Conservation (phyloP, 2,329 filamentous ascomycete genomes). For the Monosporascus sp. region DNA sequence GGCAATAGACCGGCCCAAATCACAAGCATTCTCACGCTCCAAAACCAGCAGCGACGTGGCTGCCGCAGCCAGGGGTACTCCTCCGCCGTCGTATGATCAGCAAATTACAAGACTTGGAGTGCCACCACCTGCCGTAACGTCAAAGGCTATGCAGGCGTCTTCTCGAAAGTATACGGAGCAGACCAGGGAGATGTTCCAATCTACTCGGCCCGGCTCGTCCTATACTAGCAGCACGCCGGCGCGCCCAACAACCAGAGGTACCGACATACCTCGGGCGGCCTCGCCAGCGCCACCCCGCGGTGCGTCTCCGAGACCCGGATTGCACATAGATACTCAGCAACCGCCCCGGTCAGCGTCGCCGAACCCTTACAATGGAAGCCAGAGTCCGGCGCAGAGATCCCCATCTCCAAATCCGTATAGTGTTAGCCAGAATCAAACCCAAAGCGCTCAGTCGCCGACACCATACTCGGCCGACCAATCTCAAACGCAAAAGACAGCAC, state of each 20-base stretch:
- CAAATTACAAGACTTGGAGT: conserved; percentile 76
- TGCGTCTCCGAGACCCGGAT: conserved; percentile 57
- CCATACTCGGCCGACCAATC: not conserved
- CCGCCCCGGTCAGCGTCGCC: conserved; percentile 14
- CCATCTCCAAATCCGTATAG: conserved; percentile 50
- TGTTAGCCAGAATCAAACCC: conserved; percentile 22
- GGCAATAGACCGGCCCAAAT: conserved; percentile 26
- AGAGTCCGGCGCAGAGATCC: conserved; percentile 32
- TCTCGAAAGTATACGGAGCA: conserved; percentile 84
- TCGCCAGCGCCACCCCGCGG: conserved; percentile 67
- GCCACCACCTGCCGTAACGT: conserved; percentile 87
- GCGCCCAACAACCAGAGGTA: conserved; percentile 55
- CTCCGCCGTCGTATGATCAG: conserved; percentile 82
- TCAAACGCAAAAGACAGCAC: not conserved
- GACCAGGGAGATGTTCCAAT: conserved; percentile 71
- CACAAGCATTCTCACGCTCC: conserved; percentile 38
- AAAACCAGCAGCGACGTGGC: conserved; percentile 38
- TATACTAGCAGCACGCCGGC: conserved; percentile 35
- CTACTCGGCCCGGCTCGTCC: conserved; percentile 31
- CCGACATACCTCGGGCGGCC: conserved; percentile 52
- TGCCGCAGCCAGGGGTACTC: conserved; percentile 64
- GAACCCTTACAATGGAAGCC: not conserved
- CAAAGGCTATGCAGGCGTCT: conserved; percentile 91
- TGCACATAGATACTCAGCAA: conserved; percentile 42
- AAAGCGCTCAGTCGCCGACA: no score